These are phyloP conservation scores for Mortierella sp. DNA, from an alignment of 371 early-diverging fungal species.

Conservation along the genomic window DNA sequence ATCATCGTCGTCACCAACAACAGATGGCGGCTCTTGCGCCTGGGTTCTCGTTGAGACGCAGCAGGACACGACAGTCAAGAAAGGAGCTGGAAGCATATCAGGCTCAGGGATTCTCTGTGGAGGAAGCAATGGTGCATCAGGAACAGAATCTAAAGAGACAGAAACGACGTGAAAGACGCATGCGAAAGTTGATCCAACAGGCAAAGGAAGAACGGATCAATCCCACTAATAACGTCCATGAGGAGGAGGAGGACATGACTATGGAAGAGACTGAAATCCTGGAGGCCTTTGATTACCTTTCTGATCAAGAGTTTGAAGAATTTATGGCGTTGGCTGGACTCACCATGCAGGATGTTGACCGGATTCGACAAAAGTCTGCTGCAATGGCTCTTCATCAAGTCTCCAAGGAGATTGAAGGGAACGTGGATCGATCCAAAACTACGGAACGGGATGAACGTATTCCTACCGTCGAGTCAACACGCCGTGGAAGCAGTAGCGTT, in stretches of 20 bases:
- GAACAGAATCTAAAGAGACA: constrained; percentile 18
- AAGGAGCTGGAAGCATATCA: constrained; percentile 36
- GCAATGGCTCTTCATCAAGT: constrained; percentile 29
- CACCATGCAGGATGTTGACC: constrained; percentile 32
- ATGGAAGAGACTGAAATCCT: constrained; percentile 48
- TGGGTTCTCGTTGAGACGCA: constrained; percentile 15
- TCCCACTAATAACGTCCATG: too few relatives aligned
- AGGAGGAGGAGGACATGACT: constrained; percentile 12
- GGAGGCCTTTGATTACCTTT: constrained; percentile 49
- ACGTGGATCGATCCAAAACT: too few relatives aligned
- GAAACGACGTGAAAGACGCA: constrained; percentile 18
- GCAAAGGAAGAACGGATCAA: background rate
- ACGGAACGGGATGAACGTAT: too few relatives aligned
- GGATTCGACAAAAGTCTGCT: constrained; percentile 41
- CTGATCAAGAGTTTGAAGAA: constrained; percentile 38
- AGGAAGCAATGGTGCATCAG: constrained; percentile 28
- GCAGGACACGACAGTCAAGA: constrained; percentile 30
- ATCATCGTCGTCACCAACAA: too few relatives aligned
- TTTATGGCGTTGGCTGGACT: constrained; percentile 40
- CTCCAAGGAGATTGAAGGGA: constrained; percentile 34
- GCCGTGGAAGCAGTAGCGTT: too few relatives aligned
- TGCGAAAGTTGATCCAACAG: constrained; percentile 6
- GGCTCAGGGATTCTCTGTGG: constrained; percentile 26
- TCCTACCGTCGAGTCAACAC: too few relatives aligned
- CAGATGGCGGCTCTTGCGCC: too few relatives aligned